Evolutionary conservation across 2,329 filamentous ascomycete species (phyloP), one percentile per base, ranked within the genome.

Genomic region (Passalora sequoiae): DNA sequence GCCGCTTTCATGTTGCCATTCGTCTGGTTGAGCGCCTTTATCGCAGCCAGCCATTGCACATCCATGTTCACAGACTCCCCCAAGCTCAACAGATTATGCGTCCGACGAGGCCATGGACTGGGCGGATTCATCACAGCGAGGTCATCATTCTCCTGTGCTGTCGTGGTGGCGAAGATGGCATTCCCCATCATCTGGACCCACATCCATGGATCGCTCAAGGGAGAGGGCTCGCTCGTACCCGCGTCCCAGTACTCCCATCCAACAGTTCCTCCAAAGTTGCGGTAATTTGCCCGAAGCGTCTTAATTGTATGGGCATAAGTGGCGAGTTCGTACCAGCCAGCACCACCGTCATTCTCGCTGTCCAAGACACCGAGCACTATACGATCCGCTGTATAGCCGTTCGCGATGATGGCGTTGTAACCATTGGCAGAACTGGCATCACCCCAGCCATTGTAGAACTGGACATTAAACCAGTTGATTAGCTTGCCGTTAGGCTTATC

Each of bases 241-340:
- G 55, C 52, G 33, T 56, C 56, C 53, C 53, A 60, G 35, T 60
- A 61, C 44, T 61, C 59, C 59, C 59, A 60, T 6, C 58, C 56
- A 2, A 54, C 52, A 2, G 50, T 54, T 17, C 55, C 51, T 7
- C 57, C 56, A n/a, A 60, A 57, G 19, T 50, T 51, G 4, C 41
- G 30, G 27, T 58, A 55, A 15, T 56, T 56, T 6, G 51, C 43
- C 13, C 43, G 44, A 12, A 61, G 25, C 6, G 51, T 51, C 3
- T 27, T 28, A 38, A 61, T 50, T 8, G 54, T 56, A 5, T 20
- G 36, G 8, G 47, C 41, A 6, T 59, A 50, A 1, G 49, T 49
- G 4, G 28, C 13, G 24, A 57, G n/a, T 4, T 13, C 19, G n/a
- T 57, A 55, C 40, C 51, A 60, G 1, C 59, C 59, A 16, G 46